These are phyloP conservation scores for Suhomyces maxii DNA, from an alignment of 1,139 yeast species.

Conservation along the genomic window DNA sequence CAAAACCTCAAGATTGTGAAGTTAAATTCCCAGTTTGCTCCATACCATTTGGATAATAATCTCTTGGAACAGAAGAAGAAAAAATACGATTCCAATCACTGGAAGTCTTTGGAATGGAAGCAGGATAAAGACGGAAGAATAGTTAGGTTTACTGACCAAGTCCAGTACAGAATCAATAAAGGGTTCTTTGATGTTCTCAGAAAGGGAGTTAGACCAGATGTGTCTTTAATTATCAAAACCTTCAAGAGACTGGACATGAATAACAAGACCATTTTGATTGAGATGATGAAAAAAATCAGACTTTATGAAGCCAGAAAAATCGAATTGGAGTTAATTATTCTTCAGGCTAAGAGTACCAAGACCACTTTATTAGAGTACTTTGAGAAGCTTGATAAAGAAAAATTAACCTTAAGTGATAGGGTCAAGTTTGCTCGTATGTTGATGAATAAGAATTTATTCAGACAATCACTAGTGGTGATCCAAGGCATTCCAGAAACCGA, in stretches of 20 bases:
- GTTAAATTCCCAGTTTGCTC: conserved; percentile 32
- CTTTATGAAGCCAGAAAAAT: conserved; percentile 15
- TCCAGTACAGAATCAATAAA: conserved; percentile 32
- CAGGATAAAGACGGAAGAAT: conserved; percentile 17
- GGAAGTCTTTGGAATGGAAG: conserved; percentile 22
- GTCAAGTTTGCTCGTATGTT: conserved; percentile 33
- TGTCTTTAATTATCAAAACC: conserved; percentile 30
- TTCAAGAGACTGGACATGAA: conserved; percentile 27
- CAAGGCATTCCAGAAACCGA: conserved; percentile 22
- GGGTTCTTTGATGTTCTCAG: conserved; percentile 38
- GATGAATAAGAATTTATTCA: conserved; percentile 28
- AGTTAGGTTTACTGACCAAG: conserved; percentile 23
- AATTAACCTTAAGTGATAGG: conserved; percentile 26
- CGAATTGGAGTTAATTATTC: conserved; percentile 23
- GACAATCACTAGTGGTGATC: conserved; percentile 27
- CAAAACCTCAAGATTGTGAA: conserved; percentile 21
- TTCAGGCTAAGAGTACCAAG: conserved; percentile 19
- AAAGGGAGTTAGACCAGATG: conserved; percentile 41
- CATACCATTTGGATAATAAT: conserved; percentile 25
- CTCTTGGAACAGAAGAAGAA: conserved; percentile 14
- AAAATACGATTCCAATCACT: conserved; percentile 23
- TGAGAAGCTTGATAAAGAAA: conserved; percentile 6
- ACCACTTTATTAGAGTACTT: conserved; percentile 7
- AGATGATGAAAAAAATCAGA: conserved; percentile 23
- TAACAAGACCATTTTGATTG: conserved; percentile 23